These are phyloP conservation scores for Penicillium glabrum DNA, from an alignment of 2,329 filamentous ascomycete genomes.

Conservation along the genomic window DNA sequence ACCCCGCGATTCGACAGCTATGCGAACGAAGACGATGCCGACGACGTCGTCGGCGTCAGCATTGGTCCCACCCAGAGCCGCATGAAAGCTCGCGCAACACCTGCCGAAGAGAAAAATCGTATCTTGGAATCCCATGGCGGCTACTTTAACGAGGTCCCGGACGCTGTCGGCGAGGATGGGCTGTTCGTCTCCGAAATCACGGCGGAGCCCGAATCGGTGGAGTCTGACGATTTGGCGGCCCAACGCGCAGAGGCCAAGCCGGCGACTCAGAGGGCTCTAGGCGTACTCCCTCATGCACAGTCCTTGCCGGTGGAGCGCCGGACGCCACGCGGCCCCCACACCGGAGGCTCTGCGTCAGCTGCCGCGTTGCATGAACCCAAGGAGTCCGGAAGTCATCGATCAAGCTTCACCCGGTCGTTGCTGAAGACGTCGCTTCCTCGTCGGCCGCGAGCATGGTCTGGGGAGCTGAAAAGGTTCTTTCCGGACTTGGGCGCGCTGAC, in stretches of 20 bases:
- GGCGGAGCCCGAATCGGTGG: conserved; percentile 31
- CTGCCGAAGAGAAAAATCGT: conserved; percentile 59
- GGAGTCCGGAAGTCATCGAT: conserved; percentile 20
- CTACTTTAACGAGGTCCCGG: conserved; percentile 47
- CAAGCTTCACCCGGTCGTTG: conserved; percentile 36
- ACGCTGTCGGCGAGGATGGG: conserved; percentile 30
- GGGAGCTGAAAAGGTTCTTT: conserved; percentile 38
- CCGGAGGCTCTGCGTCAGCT: conserved; percentile 5
- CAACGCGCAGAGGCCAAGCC: neutral
- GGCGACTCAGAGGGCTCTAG: conserved; percentile 5
- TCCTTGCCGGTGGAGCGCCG: conserved; percentile 9
- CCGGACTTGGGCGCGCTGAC: conserved; percentile 34
- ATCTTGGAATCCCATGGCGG: conserved; percentile 52
- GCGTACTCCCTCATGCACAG: conserved; percentile 5
- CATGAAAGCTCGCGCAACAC: conserved; percentile 57
- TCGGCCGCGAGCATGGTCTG: conserved; percentile 38
- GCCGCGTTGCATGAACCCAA: conserved; percentile 9
- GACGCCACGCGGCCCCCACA: conserved; percentile 15
- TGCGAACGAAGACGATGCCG: conserved; percentile 35
- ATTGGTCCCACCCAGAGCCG: conserved; percentile 59
- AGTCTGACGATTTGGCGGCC: conserved; percentile 1
- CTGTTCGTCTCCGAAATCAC: conserved; percentile 33
- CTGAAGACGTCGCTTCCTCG: conserved; percentile 34
- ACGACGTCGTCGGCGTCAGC: conserved; percentile 56
- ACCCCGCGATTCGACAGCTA: conserved; percentile 14